Evolutionary conservation across 148 eudicot species (phyloP).

Genomic region (Camellia sinensis): DNA sequence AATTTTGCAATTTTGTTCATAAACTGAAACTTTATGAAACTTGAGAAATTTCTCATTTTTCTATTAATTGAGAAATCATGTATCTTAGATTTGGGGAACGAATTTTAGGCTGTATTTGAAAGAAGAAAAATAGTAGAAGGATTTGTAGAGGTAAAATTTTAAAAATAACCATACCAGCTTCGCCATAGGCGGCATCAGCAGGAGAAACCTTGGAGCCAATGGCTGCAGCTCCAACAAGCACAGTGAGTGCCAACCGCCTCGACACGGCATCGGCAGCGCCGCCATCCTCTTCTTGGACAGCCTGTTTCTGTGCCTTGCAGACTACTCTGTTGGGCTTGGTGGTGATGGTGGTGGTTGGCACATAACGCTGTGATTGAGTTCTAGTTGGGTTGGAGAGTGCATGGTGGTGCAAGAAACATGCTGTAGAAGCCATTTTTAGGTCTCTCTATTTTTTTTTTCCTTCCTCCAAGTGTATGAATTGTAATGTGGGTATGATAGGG

Average conservation of each 20-base stretch:
- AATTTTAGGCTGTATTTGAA: no score
- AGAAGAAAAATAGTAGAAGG: no score
- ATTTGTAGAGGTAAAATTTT: no score
- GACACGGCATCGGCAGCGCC: constrained; percentile 32
- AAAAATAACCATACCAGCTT: constrained; percentile 55
- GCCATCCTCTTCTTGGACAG: constrained; percentile 25
- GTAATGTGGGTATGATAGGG: background rate
- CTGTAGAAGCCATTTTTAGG: constrained; percentile 66
- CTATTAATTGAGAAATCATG: no score
- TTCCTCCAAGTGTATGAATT: background rate
- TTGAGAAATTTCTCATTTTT: no score
- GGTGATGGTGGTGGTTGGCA: constrained; percentile 35
- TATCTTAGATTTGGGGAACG: no score
- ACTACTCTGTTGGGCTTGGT: constrained; percentile 48
- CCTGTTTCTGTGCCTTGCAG: constrained; percentile 74
- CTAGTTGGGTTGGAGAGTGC: constrained; percentile 53
- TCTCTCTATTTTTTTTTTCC: background rate
- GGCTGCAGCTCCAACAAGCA: constrained; percentile 88
- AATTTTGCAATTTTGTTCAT: no score
- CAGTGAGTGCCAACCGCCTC: constrained; percentile 75
- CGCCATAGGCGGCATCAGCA: constrained; percentile 98
- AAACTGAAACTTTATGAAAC: no score
- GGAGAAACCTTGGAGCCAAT: constrained; percentile 85
- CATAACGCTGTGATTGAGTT: constrained; percentile 31
- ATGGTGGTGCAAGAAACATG: constrained; percentile 91